These are phyloP conservation scores for Cicer judaicum DNA, from an alignment of 306 rosid species.

Conservation along the genomic window DNA sequence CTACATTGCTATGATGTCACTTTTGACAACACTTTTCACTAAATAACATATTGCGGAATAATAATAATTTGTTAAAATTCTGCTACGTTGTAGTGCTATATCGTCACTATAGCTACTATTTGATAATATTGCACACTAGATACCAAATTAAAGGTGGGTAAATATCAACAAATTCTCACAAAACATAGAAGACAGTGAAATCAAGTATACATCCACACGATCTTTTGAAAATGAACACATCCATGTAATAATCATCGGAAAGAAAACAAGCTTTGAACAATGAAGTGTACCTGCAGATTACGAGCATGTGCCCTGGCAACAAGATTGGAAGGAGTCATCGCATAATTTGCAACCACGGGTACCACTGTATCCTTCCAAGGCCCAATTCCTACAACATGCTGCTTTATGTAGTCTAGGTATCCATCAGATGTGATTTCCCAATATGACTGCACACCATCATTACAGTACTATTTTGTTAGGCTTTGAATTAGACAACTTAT, in stretches of 20 bases:
- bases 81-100: no score
- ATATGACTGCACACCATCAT: conserved; percentile 71
- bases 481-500: conserved; percentile 18
- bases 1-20: no score
- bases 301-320: conserved; percentile 82
- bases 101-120: no score
- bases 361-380: conserved; percentile 94
- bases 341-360: conserved; percentile 62
- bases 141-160: not conserved
- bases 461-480: conserved; percentile 28
- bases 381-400: conserved; percentile 88
- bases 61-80: no score
- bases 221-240: not conserved
- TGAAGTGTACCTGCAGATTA: conserved; percentile 72
- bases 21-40: no score
- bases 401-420: conserved; percentile 69
- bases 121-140: not conserved
- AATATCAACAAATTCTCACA: conserved; percentile 10
- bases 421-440: conserved; percentile 88
- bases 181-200: conserved; percentile 12
- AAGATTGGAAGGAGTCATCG: conserved; percentile 67
- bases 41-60: no score
- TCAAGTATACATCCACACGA: not conserved
- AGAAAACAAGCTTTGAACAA: conserved; percentile 24
- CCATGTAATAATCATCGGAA: conserved; percentile 10